Percentiles rank a stretch among this genome's conserved stretches.
Conservation (phyloP, 2,329 filamentous ascomycete genomes). For the Thermomyces lanuginosus region DNA sequence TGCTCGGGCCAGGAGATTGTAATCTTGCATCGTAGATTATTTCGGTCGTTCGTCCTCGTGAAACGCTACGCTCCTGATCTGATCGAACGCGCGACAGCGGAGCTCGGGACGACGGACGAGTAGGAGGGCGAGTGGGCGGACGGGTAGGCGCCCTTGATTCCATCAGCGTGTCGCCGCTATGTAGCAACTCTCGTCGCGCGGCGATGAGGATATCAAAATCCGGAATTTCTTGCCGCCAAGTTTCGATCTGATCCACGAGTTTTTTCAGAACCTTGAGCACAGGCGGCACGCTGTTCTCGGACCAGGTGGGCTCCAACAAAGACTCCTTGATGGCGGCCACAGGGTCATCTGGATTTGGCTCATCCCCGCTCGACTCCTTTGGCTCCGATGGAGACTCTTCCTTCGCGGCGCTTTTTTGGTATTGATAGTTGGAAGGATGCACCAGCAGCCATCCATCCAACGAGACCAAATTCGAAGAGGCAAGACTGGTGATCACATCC, state of each 20-base stretch:
- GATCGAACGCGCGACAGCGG: slow-evolving; percentile 5
- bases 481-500: slow-evolving; percentile 64
- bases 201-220: slow-evolving; percentile 57
- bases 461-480: slow-evolving; percentile 67
- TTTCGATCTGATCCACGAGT: slow-evolving; percentile 45
- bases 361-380: slow-evolving; percentile 26
- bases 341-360: slow-evolving; percentile 15
- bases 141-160: slow-evolving; percentile 8
- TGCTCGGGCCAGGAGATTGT: slow-evolving; percentile 3
- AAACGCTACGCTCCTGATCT: slow-evolving; percentile 7
- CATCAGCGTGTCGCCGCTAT: slow-evolving; percentile 21
- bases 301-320: slow-evolving; percentile 32
- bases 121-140: slow-evolving; percentile 6
- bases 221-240: slow-evolving; percentile 48
- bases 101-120: slow-evolving; percentile 12
- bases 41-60: slow-evolving; percentile 12
- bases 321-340: slow-evolving; percentile 13
- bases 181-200: slow-evolving; percentile 35
- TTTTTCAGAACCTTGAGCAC: slow-evolving; percentile 42
- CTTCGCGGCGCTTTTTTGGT: slow-evolving; percentile 13
- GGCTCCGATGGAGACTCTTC: slow-evolving; percentile 16
- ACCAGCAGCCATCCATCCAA: slow-evolving; percentile 84
- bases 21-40: slow-evolving; percentile 5
- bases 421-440: slow-evolving; percentile 48
- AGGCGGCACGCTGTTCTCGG: slow-evolving; percentile 29